These are phyloP conservation scores for Dillenia suffruticosa DNA, from an alignment of 164 flowering plant species.

Conservation along the genomic window DNA sequence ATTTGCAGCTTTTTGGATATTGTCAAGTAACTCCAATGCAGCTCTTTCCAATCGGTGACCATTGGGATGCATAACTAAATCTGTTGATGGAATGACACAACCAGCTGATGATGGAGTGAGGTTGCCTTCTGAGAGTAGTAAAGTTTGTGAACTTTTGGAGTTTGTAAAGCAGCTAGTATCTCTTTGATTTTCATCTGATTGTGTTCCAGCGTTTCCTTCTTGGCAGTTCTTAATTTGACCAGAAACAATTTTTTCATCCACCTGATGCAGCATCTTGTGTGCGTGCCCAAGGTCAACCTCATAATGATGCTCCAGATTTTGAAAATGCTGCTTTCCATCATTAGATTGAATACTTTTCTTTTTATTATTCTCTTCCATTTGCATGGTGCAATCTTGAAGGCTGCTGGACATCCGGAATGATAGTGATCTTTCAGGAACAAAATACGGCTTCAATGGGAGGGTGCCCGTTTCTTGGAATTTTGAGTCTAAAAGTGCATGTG, in stretches of 20 bases:
- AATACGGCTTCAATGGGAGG: conserved; percentile 19
- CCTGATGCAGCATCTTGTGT: conserved; percentile 13
- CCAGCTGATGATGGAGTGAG: conserved; percentile 14
- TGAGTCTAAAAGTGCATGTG: conserved; percentile 65
- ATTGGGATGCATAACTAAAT: conserved; percentile 6
- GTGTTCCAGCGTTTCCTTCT: conserved; percentile 1
- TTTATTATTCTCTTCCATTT: conserved; percentile 12
- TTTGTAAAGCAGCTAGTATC: conserved; percentile 7
- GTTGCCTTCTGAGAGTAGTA: conserved; percentile 13
- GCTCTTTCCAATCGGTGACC: conserved; percentile 10
- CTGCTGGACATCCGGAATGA: conserved; percentile 17
- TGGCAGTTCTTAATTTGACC: not conserved
- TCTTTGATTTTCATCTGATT: not conserved
- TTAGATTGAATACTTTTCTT: conserved; percentile 12
- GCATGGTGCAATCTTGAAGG: conserved; percentile 13
- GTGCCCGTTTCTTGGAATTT: conserved; percentile 27
- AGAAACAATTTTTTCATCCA: conserved; percentile 11
- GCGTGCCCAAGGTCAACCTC: conserved; percentile 8
- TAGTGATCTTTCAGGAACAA: conserved; percentile 25
- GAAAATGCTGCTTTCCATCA: conserved; percentile 10
- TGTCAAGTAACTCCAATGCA: conserved; percentile 13
- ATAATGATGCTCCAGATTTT: conserved; percentile 2
- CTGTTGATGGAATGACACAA: conserved; percentile 10
- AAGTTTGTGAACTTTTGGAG: conserved; percentile 11
- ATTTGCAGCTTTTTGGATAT: conserved; percentile 15